Evolutionary conservation across 768 basidiomycete species (phyloP).

Genomic region (Pleurotus sapidus): DNA sequence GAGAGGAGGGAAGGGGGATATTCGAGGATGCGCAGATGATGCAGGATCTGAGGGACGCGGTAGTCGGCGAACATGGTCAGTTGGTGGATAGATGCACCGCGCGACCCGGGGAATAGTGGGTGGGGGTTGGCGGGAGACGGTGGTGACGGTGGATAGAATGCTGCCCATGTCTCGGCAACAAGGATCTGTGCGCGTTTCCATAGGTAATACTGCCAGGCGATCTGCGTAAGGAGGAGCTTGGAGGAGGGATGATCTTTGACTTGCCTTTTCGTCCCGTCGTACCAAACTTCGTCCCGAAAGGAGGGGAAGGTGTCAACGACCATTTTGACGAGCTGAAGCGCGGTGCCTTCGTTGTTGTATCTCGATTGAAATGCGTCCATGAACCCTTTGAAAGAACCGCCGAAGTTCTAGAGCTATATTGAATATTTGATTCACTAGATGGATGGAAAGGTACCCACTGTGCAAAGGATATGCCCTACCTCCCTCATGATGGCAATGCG

Average conservation of each 20-base stretch:
- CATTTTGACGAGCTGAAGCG: conserved; percentile 70
- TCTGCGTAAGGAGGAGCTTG: conserved; percentile 3
- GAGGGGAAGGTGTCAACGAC: conserved; percentile 69
- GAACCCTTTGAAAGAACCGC: conserved; percentile 70
- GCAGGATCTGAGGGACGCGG: conserved; percentile 86
- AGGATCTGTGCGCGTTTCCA: conserved; percentile 94
- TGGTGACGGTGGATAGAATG: conserved; percentile 66
- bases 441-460: conserved; percentile 39
- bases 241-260: conserved; percentile 1
- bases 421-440: too few relatives aligned
- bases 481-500: conserved; percentile 78
- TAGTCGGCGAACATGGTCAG: conserved; percentile 97
- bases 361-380: conserved; percentile 55
- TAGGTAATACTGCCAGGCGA: conserved; percentile 52
- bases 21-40: conserved; percentile 73
- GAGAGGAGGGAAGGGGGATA: conserved; percentile 65
- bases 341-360: conserved; percentile 55
- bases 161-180: conserved; percentile 90
- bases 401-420: conserved; percentile 46
- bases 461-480: conserved; percentile 68
- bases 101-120: conserved; percentile 65
- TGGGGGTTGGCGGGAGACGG: conserved; percentile 41
- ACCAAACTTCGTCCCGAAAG: conserved; percentile 68
- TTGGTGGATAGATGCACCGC: conserved; percentile 58
- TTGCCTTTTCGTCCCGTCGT: conserved; percentile 58